Base-by-base conservation (phyloP, 1,284 basidiomycete genomes). In the Violaceomyces palustris region DNA sequence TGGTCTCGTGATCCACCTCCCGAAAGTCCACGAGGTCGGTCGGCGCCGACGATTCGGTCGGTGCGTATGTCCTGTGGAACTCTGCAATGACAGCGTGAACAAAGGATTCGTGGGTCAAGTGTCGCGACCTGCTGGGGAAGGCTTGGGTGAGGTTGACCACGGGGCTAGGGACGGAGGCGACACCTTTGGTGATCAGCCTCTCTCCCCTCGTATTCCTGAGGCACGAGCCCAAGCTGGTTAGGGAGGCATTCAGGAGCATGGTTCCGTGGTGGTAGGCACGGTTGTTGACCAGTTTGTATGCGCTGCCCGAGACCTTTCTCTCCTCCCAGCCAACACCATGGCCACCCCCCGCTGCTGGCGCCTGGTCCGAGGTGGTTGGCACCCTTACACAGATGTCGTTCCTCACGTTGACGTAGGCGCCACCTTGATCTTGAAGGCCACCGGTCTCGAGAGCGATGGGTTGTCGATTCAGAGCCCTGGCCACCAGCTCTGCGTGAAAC, bases 241-340 rank as follows among this genome's bases (percentile, higher is more conserved):
- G 39, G 18, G 64, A 46, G 1, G 67, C 56, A 6, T 52, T 46
- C 6, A 98, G 86, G 22, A 99, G 81, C 93, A 99, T 96, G n/a
- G 93, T 98, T 0, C 94, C 94, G 69, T 99, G 94, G 68, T 98
- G 93, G 75, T 97, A 98, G 1, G 92, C 90, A 14, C 94, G 79
- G 50, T 83, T 82, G 59, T 83, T 87, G 29, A 87, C 86, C 48
- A 99, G 87, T 77, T 96, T 97, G 78, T 96, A 99, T 6, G 94
- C 94, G 12, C 90, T 96, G 26, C 94, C 94, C 35, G 93, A 97
- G 42, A 98, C 84, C 86, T 98, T 66, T 10, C 66, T 50, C 38
- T 57, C 61, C 3, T 54, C 48, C 33, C 35, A 45, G 37, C 36
- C 29, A 0, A 25, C 14, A 25, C 57, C 48, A 23, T 46, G 35